Percentiles rank a stretch among this genome's conserved stretches.
Evolutionary conservation across 1,139 yeast genomes (phyloP).

Genomic region (Pneumocystis murina): DNA sequence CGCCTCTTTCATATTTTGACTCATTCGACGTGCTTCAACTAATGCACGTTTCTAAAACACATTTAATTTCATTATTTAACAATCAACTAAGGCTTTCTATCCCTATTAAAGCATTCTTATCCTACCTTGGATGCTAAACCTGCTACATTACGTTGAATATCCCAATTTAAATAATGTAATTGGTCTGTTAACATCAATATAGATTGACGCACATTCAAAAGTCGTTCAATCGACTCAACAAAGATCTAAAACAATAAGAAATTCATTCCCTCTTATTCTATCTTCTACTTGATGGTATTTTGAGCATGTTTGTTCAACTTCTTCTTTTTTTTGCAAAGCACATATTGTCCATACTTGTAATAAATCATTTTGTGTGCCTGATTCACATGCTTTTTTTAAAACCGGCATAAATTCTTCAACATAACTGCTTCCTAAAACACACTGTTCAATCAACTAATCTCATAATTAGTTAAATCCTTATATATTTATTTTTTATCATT

Average conservation of each 20-base stretch:
- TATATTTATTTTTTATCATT: not conserved
- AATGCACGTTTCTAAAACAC: constrained; percentile 17
- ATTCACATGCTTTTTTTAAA: constrained; percentile 49
- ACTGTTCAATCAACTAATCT: not conserved
- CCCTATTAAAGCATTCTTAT: not conserved
- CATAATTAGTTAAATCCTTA: not conserved
- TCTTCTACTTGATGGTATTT: constrained; percentile 39
- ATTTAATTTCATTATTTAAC: not conserved
- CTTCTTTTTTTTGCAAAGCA: constrained; percentile 46
- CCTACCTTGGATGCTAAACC: constrained; percentile 26
- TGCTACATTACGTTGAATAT: constrained; percentile 47
- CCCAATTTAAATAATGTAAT: constrained; percentile 36
- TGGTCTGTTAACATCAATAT: constrained; percentile 41
- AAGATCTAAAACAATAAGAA: constrained; percentile 19
- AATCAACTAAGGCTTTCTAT: too few relatives aligned
- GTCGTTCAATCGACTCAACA: constrained; percentile 38
- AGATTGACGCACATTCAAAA: constrained; percentile 40
- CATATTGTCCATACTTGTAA: constrained; percentile 42
- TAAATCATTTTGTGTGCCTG: constrained; percentile 42
- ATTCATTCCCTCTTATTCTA: not conserved
- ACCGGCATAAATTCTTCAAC: constrained; percentile 69
- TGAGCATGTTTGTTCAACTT: constrained; percentile 47
- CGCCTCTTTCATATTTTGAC: constrained; percentile 24
- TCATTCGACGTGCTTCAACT: constrained; percentile 20
- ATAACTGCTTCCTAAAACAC: constrained; percentile 40